Evolutionary conservation across 352 stramenopile species (phyloP).

Genomic region (Pythium monospermum): DNA sequence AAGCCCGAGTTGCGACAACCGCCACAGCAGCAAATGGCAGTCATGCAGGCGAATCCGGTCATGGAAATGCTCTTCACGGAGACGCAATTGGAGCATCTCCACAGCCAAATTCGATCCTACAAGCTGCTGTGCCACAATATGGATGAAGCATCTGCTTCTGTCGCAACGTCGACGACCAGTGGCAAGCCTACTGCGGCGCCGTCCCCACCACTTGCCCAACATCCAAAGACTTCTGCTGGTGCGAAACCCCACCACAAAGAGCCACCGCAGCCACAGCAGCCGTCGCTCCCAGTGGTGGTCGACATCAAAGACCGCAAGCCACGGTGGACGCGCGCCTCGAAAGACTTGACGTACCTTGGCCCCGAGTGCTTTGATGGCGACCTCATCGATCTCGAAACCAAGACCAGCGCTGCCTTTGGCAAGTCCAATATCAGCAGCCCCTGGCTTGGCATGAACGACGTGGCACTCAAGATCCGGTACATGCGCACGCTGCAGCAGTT

Average conservation of each 20-base stretch:
- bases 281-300: conserved; percentile 5
- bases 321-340: conserved; percentile 53
- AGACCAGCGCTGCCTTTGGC: conserved; percentile 48
- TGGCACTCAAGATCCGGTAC: conserved; percentile 68
- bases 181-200: conserved; percentile 10
- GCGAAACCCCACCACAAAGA: background rate
- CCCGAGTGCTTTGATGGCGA: conserved; percentile 66
- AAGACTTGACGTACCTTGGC: conserved; percentile 52
- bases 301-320: conserved; percentile 39
- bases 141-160: conserved; percentile 43
- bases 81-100: conserved; percentile 77
- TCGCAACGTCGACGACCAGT: background rate
- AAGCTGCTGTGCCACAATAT: conserved; percentile 82
- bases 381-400: conserved; percentile 51
- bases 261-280: background rate
- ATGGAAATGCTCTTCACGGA: conserved; percentile 69
- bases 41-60: conserved; percentile 35
- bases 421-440: conserved; percentile 52
- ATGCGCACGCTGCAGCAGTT: conserved; percentile 71
- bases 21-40: conserved; percentile 26
- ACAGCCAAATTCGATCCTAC: conserved; percentile 83
- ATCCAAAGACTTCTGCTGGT: background rate
- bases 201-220: background rate
- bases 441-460: conserved; percentile 64
- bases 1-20: conserved; percentile 36